phyloP scores from a whole-genome alignment of 208 protist species.

The Leptomonas seymouri region DNA sequence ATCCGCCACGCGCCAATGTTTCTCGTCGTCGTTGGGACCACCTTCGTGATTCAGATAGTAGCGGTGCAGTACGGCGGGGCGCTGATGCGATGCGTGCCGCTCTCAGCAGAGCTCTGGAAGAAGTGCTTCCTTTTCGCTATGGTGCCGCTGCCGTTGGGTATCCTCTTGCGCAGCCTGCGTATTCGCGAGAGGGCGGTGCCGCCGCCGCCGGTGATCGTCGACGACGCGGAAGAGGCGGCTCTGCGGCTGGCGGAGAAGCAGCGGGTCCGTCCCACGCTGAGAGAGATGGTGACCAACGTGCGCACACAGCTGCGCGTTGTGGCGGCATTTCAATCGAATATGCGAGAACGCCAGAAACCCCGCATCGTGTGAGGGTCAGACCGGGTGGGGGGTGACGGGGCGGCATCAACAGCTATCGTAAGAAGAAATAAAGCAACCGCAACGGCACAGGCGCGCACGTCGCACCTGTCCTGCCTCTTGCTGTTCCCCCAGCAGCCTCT shows the following conservation, averaged over 20 bases:
- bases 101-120: constrained; percentile 62
- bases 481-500: background rate
- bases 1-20: constrained; percentile 58
- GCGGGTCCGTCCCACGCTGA: constrained; percentile 31
- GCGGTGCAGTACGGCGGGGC: constrained; percentile 81
- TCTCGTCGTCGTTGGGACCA: constrained; percentile 62
- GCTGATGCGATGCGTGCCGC: constrained; percentile 81
- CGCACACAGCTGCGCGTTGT: constrained; percentile 41
- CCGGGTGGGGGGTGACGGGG: background rate
- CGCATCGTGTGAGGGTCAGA: background rate
- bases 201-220: constrained; percentile 29
- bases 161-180: constrained; percentile 32
- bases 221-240: constrained; percentile 27
- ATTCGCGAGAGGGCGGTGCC: constrained; percentile 22
- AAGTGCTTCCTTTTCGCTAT: constrained; percentile 53
- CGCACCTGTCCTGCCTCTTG: background rate
- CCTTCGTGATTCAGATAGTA: constrained; percentile 62
- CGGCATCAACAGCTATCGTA: background rate
- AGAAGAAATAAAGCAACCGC: background rate
- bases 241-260: constrained; percentile 17
- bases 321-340: constrained; percentile 24
- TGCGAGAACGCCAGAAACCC: constrained; percentile 11
- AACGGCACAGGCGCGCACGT: background rate
- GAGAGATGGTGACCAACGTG: constrained; percentile 31
- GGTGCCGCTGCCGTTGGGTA: constrained; percentile 54